phyloP scores from a whole-genome alignment of 768 basidiomycete genomes.

The Tremella yokohamensis region DNA sequence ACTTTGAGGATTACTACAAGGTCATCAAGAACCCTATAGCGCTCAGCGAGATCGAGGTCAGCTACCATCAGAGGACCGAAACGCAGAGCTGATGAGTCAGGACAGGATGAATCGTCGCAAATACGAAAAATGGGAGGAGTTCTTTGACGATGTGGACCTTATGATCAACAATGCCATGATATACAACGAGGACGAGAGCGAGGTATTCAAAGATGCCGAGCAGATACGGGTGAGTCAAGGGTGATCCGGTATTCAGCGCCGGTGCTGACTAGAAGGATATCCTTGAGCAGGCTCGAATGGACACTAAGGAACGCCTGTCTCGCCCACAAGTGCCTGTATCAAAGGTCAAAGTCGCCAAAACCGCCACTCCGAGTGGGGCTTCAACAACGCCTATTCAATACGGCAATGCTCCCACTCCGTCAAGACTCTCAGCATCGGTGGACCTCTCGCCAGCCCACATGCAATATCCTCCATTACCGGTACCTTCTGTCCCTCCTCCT shows the following conservation, averaged over 20 bases:
- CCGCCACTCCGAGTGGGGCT: constrained; percentile 6
- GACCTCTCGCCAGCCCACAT: constrained; percentile 4
- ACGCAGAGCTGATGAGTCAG: constrained; percentile 60
- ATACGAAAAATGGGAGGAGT: constrained; percentile 65
- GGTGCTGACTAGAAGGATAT: constrained; percentile 10
- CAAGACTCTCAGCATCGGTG: not conserved
- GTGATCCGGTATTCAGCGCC: not conserved
- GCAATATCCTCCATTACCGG: not conserved
- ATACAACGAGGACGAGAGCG: constrained; percentile 75
- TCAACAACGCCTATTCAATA: not conserved
- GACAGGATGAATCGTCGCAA: constrained; percentile 76
- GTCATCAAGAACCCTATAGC: constrained; percentile 77
- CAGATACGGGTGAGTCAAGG: constrained; percentile 39
- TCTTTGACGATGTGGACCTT: constrained; percentile 80
- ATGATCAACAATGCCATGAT: constrained; percentile 83
- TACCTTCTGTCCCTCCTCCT: constrained; percentile 10
- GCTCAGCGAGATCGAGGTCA: constrained; percentile 75
- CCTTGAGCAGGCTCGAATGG: constrained; percentile 1
- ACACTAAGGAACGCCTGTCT: constrained; percentile 14
- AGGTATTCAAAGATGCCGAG: constrained; percentile 45
- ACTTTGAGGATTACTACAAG: constrained; percentile 69
- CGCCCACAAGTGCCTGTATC: constrained; percentile 8
- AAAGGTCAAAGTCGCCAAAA: not conserved
- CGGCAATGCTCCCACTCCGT: constrained; percentile 1
- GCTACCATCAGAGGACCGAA: constrained; percentile 55